Evolutionary conservation across 2,329 filamentous ascomycete genomes (phyloP).

Genomic region (Ramichloridium luteum): DNA sequence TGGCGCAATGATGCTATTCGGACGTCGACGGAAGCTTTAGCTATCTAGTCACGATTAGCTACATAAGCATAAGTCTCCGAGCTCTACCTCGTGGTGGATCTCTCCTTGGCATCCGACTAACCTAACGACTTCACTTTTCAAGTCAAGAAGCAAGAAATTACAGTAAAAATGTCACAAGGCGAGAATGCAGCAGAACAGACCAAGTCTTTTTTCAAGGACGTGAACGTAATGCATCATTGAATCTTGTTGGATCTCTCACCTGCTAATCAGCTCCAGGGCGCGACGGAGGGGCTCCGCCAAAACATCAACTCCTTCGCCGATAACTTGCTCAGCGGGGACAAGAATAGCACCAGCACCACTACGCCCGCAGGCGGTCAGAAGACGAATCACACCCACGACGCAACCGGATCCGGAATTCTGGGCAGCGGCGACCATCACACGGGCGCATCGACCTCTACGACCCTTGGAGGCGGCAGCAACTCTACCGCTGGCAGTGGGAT

Average conservation of each 20-base stretch:
- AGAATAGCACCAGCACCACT: slow-evolving; percentile 11
- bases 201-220: slow-evolving; percentile 16
- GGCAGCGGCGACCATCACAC: background rate
- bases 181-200: slow-evolving; percentile 16
- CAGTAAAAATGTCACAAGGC: slow-evolving; percentile 14
- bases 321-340: slow-evolving; percentile 12
- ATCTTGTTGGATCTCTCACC: background rate
- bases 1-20: slow-evolving; percentile 2
- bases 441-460: background rate
- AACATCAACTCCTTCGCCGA: slow-evolving; percentile 22
- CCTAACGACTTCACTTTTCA: slow-evolving; percentile 1
- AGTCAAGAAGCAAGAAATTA: no score
- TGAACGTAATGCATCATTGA: slow-evolving; percentile 10
- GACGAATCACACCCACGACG: slow-evolving; percentile 6
- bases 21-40: background rate
- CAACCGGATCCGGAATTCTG: slow-evolving; percentile 1
- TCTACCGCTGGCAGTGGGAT: slow-evolving; percentile 2
- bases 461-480: background rate
- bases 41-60: background rate
- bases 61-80: background rate
- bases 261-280: slow-evolving; percentile 8
- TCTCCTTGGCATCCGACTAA: slow-evolving; percentile 6
- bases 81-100: background rate
- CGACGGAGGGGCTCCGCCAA: slow-evolving; percentile 16
- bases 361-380: slow-evolving; percentile 12